These are phyloP conservation scores for Neonectria magnoliae DNA, from an alignment of 2,329 filamentous ascomycete species.

Conservation along the genomic window DNA sequence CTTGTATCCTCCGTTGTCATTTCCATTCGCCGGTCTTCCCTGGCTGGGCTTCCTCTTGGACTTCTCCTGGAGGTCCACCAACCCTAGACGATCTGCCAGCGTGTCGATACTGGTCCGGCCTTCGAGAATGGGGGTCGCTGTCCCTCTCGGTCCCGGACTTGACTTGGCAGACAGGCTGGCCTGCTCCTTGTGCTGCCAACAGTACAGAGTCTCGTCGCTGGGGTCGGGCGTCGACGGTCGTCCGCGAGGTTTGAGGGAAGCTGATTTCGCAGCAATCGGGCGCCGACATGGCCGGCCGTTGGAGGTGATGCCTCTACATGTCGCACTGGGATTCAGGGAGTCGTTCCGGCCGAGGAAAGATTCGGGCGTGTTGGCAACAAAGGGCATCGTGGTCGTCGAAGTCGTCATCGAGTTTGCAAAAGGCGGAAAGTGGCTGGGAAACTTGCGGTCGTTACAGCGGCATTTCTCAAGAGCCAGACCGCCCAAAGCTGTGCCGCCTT, in stretches of 20 bases:
- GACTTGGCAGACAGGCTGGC: constrained; percentile 62
- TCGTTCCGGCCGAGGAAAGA: constrained; percentile 80
- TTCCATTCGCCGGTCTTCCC: constrained; percentile 39
- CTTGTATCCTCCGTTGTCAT: constrained; percentile 23
- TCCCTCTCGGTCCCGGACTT: constrained; percentile 55
- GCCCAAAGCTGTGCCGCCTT: background rate
- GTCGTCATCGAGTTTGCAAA: background rate
- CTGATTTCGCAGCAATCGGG: constrained; percentile 59
- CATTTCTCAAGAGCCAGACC: background rate
- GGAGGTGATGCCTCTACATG: constrained; percentile 87
- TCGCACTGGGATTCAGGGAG: constrained; percentile 83
- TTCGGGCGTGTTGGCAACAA: constrained; percentile 75
- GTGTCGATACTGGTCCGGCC: constrained; percentile 86
- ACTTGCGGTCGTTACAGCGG: background rate
- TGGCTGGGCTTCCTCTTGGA: constrained; percentile 40
- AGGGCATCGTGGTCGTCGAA: constrained; percentile 47
- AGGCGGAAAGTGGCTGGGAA: background rate
- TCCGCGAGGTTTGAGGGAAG: constrained; percentile 32
- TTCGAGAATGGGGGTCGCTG: constrained; percentile 65
- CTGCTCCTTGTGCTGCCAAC: constrained; percentile 96
- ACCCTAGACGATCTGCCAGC: constrained; percentile 79
- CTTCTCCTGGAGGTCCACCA: constrained; percentile 70
- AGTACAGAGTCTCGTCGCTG: constrained; percentile 75
- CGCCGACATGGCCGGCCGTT: constrained; percentile 86
- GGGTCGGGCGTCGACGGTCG: constrained; percentile 55